Conservation (phyloP, 1,284 basidiomycete species). For the Marasmius fiardii region DNA sequence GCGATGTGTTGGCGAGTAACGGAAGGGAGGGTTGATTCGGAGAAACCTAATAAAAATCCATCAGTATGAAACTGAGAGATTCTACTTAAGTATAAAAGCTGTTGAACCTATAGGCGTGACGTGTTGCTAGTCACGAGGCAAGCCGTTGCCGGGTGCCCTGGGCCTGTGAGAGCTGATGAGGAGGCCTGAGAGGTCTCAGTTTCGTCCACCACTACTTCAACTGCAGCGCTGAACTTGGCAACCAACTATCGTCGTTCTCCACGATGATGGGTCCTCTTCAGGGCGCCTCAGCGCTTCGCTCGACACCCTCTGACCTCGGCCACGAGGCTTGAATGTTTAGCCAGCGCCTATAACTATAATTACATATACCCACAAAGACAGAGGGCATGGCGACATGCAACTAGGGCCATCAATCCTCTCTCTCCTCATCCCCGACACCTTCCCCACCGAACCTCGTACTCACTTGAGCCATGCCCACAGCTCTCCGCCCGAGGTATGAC, state of each 20-base stretch:
- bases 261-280: neutral
- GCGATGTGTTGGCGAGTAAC: too few relatives aligned
- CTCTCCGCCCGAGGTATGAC: slow-evolving; percentile 3
- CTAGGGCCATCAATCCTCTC: neutral
- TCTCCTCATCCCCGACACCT: neutral
- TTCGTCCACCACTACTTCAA: too few relatives aligned
- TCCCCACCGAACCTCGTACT: neutral
- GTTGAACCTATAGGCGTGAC: too few relatives aligned
- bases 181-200: too few relatives aligned
- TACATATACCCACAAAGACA: neutral
- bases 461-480: slow-evolving; percentile 5
- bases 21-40: too few relatives aligned
- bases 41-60: too few relatives aligned
- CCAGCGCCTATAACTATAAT: neutral
- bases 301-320: neutral
- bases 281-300: neutral
- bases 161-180: too few relatives aligned
- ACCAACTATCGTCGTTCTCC: neutral
- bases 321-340: neutral
- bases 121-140: too few relatives aligned
- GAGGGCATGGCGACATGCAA: neutral
- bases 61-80: too few relatives aligned
- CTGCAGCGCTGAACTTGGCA: too few relatives aligned
- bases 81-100: too few relatives aligned
- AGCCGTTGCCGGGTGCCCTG: too few relatives aligned